These are phyloP conservation scores for Kodamaea laetipori DNA, from an alignment of 805 yeast genomes.

Conservation along the genomic window DNA sequence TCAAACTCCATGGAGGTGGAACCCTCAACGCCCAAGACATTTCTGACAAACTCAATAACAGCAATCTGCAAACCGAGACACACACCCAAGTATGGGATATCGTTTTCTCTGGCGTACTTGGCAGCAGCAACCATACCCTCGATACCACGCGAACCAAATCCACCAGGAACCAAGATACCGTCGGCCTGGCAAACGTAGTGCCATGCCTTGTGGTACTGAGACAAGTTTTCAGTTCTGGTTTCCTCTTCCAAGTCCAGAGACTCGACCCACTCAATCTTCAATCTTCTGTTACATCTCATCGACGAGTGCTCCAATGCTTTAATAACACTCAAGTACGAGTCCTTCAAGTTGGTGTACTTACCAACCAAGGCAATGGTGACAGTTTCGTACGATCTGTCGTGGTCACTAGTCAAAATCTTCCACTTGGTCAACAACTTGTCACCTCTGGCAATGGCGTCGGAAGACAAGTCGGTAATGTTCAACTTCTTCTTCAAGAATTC, in stretches of 20 bases:
- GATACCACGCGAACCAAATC: slow-evolving; percentile 95
- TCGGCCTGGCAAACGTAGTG: slow-evolving; percentile 88
- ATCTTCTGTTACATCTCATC: slow-evolving; percentile 80
- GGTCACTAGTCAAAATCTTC: slow-evolving; percentile 74
- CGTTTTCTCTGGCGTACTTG: slow-evolving; percentile 96
- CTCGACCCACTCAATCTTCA: slow-evolving; percentile 95
- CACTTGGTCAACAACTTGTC: slow-evolving; percentile 69
- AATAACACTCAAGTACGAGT: slow-evolving; percentile 91
- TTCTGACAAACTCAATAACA: slow-evolving; percentile 88
- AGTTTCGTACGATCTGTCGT: slow-evolving; percentile 80
- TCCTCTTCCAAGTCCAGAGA: slow-evolving; percentile 84
- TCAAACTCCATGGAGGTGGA: slow-evolving; percentile 85
- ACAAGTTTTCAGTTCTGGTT: slow-evolving; percentile 62
- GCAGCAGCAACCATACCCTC: slow-evolving; percentile 99
- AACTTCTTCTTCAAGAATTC: slow-evolving; percentile 71
- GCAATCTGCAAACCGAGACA: slow-evolving; percentile 98
- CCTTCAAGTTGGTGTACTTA: slow-evolving; percentile 93
- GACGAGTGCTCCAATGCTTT: slow-evolving; percentile 95
- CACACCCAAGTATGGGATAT: slow-evolving; percentile 92
- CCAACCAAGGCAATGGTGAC: slow-evolving; percentile 97
- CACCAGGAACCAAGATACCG: slow-evolving; percentile 98
- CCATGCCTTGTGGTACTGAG: slow-evolving; percentile 93
- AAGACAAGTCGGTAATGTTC: slow-evolving; percentile 51
- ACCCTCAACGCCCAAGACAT: slow-evolving; percentile 64
- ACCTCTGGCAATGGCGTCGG: slow-evolving; percentile 65